These are phyloP conservation scores for Vitis rotundifolia DNA, from an alignment of 164 flowering plant species.

Conservation along the genomic window DNA sequence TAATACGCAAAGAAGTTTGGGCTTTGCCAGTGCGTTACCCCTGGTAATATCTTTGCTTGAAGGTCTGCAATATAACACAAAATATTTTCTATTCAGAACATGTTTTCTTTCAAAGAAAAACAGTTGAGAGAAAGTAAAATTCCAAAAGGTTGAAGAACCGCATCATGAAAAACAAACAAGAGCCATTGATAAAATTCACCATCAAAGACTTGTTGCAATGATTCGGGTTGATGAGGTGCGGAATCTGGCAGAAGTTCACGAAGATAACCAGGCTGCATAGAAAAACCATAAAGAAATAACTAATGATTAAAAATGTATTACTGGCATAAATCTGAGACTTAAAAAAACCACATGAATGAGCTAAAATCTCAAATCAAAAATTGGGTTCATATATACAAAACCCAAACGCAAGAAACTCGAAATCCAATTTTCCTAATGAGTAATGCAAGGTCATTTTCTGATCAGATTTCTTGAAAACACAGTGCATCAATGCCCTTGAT, in stretches of 20 bases:
- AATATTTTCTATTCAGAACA: constrained; percentile 3
- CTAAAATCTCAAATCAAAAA: too few relatives aligned
- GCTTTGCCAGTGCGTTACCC: constrained; percentile 98
- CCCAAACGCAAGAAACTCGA: too few relatives aligned
- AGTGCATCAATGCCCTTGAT: too few relatives aligned
- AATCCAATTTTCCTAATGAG: too few relatives aligned
- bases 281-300: constrained; percentile 1
- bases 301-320: not conserved
- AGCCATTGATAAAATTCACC: constrained; percentile 45
- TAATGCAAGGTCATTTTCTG: too few relatives aligned
- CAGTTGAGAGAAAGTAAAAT: not conserved
- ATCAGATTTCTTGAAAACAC: too few relatives aligned
- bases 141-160: too few relatives aligned
- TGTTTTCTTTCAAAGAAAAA: not conserved
- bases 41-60: constrained; percentile 75
- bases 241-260: constrained; percentile 73
- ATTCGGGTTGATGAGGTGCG: constrained; percentile 76
- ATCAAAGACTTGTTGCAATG: constrained; percentile 65
- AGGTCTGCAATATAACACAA: constrained; percentile 55
- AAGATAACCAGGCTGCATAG: constrained; percentile 86
- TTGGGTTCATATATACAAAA: too few relatives aligned
- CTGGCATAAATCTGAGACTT: not conserved
- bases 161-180: not conserved
- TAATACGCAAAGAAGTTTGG: constrained; percentile 91
- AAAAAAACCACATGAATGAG: not conserved